Conservation (phyloP, 2,329 filamentous ascomycete species). For the Endothia cerciana region DNA sequence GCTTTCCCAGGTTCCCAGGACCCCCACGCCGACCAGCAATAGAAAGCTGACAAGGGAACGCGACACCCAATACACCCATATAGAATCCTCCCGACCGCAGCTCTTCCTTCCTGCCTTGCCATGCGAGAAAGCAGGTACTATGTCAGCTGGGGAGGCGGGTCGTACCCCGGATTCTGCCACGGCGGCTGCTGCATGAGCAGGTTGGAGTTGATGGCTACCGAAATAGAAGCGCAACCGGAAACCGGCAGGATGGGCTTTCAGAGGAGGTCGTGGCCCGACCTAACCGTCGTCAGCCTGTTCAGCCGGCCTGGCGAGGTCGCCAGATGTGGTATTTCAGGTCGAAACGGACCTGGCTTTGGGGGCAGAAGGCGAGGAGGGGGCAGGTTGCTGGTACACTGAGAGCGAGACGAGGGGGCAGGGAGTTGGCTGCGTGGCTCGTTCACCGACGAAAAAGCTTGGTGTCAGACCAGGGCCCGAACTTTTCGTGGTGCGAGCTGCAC, state of each 20-base stretch:
- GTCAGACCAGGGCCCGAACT: background rate
- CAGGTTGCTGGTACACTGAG: background rate
- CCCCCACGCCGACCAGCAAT: background rate
- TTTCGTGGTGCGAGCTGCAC: background rate
- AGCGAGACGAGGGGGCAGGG: background rate
- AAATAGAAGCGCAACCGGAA: background rate
- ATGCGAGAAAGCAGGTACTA: background rate
- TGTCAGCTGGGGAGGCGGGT: background rate
- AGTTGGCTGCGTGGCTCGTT: background rate
- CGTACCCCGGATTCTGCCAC: slow-evolving; percentile 2
- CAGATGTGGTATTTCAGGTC: background rate
- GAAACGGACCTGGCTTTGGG: background rate
- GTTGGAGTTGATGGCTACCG: background rate
- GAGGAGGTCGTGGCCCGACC: background rate
- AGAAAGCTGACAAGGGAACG: background rate
- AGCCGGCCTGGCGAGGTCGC: background rate
- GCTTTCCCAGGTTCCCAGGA: background rate
- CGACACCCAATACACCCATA: background rate
- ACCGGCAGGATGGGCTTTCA: background rate
- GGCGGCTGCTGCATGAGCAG: background rate
- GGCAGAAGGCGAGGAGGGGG: background rate
- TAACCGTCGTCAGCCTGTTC: background rate
- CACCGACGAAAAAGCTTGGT: background rate
- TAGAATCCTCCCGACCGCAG: background rate
- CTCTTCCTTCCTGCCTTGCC: background rate